phyloP scores from a whole-genome alignment of 495 filamentous ascomycete species.

The Rhypophila decipiens region DNA sequence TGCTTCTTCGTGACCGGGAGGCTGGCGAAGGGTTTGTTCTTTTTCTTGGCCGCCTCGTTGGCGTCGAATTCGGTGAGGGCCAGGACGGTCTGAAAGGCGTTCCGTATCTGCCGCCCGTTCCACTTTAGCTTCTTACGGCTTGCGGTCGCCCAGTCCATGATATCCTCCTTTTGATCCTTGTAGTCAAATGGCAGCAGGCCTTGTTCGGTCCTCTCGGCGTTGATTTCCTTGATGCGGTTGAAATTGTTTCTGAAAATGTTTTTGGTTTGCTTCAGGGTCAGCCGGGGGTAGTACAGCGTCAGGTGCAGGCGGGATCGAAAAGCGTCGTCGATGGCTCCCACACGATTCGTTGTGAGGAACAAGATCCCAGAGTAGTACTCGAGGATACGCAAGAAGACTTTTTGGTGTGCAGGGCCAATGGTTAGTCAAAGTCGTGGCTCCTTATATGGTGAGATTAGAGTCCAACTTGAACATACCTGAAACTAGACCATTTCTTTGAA shows the following conservation, averaged over 20 bases:
- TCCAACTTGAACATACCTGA: slow-evolving; percentile 19
- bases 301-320: slow-evolving; percentile 50
- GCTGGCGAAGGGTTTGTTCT: slow-evolving; percentile 11
- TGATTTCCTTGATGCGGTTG: slow-evolving; percentile 17
- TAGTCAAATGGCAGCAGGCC: slow-evolving; percentile 9
- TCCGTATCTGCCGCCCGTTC: slow-evolving; percentile 45
- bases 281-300: slow-evolving; percentile 38
- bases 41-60: background rate
- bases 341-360: slow-evolving; percentile 52
- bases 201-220: slow-evolving; percentile 8
- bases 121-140: slow-evolving; percentile 18
- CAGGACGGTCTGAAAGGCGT: slow-evolving; percentile 37
- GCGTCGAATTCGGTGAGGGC: slow-evolving; percentile 33
- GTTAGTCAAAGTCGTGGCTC: no score
- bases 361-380: slow-evolving; percentile 56
- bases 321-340: slow-evolving; percentile 50
- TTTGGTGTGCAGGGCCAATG: no score
- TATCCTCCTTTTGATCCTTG: slow-evolving; percentile 6
- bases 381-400: slow-evolving; percentile 50
- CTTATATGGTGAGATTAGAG: no score
- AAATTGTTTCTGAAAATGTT: slow-evolving; percentile 31
- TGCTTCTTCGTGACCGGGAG: background rate
- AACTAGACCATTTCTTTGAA: slow-evolving; percentile 46
- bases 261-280: slow-evolving; percentile 23
- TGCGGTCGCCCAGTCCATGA: slow-evolving; percentile 14